Percentiles rank a stretch among this genome's conserved stretches.
Evolutionary conservation across 2,329 filamentous ascomycete species (phyloP).

Genomic region (Pseudomassariella vexata): DNA sequence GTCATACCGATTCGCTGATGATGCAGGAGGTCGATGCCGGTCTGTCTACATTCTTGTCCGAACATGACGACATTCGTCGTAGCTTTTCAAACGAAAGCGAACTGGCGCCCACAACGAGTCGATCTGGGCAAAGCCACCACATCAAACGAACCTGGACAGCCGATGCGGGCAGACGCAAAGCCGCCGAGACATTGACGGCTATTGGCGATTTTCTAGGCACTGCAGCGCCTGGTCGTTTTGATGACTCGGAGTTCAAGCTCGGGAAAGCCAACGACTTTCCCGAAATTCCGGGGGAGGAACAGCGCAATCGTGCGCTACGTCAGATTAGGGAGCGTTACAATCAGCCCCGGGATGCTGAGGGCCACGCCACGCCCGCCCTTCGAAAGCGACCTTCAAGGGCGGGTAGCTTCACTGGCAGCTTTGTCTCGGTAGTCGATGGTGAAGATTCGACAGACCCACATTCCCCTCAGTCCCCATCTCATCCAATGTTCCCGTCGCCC

Average conservation of each 20-base stretch:
- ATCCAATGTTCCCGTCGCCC: conserved; percentile 12
- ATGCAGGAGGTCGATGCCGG: too few relatives aligned
- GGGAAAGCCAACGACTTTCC: conserved; percentile 46
- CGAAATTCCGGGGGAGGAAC: conserved; percentile 46
- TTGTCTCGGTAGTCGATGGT: conserved; percentile 10
- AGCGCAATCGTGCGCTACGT: conserved; percentile 34
- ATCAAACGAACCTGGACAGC: too few relatives aligned
- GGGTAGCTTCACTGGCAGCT: conserved; percentile 25
- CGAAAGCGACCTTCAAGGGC: conserved; percentile 27
- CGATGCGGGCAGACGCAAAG: conserved; percentile 29
- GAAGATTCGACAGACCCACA: conserved; percentile 10
- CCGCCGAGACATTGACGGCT: conserved; percentile 35
- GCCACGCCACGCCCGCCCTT: conserved; percentile 19
- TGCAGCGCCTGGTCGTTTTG: conserved; percentile 39
- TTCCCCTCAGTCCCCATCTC: conserved; percentile 12
- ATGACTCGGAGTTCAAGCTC: conserved; percentile 41
- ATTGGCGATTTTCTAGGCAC: conserved; percentile 41
- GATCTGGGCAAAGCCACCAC: neutral
- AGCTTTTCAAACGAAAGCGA: conserved; percentile 6
- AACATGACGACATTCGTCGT: too few relatives aligned
- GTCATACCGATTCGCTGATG: neutral
- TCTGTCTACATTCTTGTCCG: too few relatives aligned
- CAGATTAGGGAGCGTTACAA: conserved; percentile 35
- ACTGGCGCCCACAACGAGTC: conserved; percentile 2
- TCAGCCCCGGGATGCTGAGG: conserved; percentile 23